These are phyloP conservation scores for Chlamydomonas urium DNA, from an alignment of 139 green algal genomes.

Conservation along the genomic window DNA sequence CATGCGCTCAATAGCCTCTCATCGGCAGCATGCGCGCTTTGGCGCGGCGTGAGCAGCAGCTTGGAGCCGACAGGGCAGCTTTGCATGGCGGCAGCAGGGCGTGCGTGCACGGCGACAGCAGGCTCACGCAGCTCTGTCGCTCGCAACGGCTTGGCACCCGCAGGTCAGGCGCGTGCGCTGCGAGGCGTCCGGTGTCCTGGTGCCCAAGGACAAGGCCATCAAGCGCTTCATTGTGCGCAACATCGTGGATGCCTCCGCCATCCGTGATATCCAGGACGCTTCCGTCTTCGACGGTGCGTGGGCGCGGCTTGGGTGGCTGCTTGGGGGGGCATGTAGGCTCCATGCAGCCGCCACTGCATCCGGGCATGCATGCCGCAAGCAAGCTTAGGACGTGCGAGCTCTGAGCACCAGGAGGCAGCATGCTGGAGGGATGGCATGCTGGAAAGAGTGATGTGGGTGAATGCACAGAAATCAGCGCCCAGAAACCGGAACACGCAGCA, in stretches of 20 bases:
- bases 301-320: too few relatives aligned
- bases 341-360: too few relatives aligned
- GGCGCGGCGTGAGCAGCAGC: not conserved
- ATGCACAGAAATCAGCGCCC: too few relatives aligned
- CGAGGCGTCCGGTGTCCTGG: conserved; percentile 90
- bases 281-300: conserved; percentile 81
- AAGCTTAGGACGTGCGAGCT: too few relatives aligned
- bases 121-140: not conserved
- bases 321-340: too few relatives aligned
- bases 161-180: conserved; percentile 90
- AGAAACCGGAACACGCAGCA: too few relatives aligned
- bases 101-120: not conserved
- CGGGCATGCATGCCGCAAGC: too few relatives aligned
- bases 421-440: too few relatives aligned
- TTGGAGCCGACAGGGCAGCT: not conserved
- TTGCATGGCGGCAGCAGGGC: not conserved
- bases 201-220: conserved; percentile 99
- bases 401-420: too few relatives aligned
- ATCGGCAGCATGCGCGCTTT: not conserved
- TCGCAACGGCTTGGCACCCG: not conserved
- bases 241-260: conserved; percentile 96
- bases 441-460: too few relatives aligned
- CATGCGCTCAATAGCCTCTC: not conserved
- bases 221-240: conserved; percentile 98
- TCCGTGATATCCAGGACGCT: conserved; percentile 97